Evolutionary conservation across 495 filamentous ascomycete species (phyloP).

Genomic region (Trypethelium eluteriae): DNA sequence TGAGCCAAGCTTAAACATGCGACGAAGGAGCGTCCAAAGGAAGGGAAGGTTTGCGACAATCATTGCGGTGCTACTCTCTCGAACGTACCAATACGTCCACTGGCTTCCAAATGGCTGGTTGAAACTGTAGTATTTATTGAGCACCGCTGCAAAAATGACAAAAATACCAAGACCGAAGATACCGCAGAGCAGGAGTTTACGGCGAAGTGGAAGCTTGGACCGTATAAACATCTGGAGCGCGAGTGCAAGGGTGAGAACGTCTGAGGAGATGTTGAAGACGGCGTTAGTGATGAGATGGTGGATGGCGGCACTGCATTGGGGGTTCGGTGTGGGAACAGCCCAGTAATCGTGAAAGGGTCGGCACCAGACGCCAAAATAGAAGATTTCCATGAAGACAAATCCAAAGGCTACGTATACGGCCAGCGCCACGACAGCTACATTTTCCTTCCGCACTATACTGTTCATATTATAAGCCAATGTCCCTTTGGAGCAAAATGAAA

Average conservation of each 20-base stretch:
- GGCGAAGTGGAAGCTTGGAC: conserved; percentile 42
- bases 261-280: conserved; percentile 60
- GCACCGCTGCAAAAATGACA: conserved; percentile 53
- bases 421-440: conserved; percentile 48
- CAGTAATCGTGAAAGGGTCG: conserved; percentile 51
- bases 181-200: conserved; percentile 47
- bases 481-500: neutral
- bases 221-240: conserved; percentile 53
- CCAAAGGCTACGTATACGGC: conserved; percentile 46
- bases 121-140: conserved; percentile 64
- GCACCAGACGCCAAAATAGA: conserved; percentile 60
- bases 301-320: conserved; percentile 37
- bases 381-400: conserved; percentile 53
- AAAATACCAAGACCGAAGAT: conserved; percentile 53
- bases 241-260: conserved; percentile 53
- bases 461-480: neutral
- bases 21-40: conserved; percentile 52
- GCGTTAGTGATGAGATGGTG: conserved; percentile 58
- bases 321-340: conserved; percentile 20
- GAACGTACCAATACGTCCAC: conserved; percentile 62
- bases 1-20: conserved; percentile 44
- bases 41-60: conserved; percentile 59
- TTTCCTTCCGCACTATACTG: conserved; percentile 36
- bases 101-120: conserved; percentile 45
- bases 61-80: conserved; percentile 56